Base-by-base conservation (phyloP, 179 eudicot genomes). In the Silene noctiflora region DNA sequence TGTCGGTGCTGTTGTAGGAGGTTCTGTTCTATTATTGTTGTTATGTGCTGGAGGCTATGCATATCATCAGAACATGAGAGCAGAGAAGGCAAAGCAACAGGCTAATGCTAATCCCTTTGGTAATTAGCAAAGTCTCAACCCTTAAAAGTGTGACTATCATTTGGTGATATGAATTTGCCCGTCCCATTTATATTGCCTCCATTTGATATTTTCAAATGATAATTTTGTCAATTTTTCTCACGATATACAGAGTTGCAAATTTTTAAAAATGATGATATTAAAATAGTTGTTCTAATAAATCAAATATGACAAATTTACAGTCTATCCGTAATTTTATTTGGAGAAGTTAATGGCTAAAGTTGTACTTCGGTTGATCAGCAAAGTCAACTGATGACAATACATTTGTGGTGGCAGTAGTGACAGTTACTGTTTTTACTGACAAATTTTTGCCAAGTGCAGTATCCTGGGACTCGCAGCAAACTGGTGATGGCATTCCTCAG, bases 391-490 rank as follows among this genome's bases (percentile, higher is more conserved):
- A 11, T 10, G 51, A 44, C 51, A 44, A 44, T 44, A 44, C 3
- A 1, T 44, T 44, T 44, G 51, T 10, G 51, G 7, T 44, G 51
- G 51, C 51, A 6, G 51, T 42, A 42, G 11, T 42, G 46, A 44
- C 51, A 44, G 51, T 44, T 10, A 44, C 51, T 44, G 51, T 44
- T 44, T 44, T 44, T 11, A 11, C 51, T 44, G 51, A 44, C 12
- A 5, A 44, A 44, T 11, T 44, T 44, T 44, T 44, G 51, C 44
- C n/a, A 66, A 71, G 5, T 83, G 83, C 88, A 91, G 96, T 85
- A 56, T 84, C 91, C 21, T 93, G 98, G 98, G 88, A 81, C 53
- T 69, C 90, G 2, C 76, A 83, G 16, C 81, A 82, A 77, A 76
- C 80, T 70, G 75, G 80, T 56, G 92, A 91, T 17, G 81, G 82